Percentiles rank a stretch among this genome's conserved stretches.
These are phyloP conservation scores for Lathyrus tuberosus DNA, from an alignment of 306 rosid species.

Conservation along the genomic window DNA sequence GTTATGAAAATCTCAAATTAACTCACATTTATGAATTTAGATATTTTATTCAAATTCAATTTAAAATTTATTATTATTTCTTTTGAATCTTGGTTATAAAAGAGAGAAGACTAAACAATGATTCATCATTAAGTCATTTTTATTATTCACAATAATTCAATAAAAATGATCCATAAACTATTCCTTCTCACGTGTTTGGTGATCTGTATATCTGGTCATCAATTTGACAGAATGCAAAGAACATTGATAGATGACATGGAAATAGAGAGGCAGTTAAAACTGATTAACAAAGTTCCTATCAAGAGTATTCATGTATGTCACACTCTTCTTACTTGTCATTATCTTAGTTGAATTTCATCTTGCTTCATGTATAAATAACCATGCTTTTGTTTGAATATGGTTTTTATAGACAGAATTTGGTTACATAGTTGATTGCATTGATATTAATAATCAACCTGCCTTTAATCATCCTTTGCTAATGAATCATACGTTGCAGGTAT, in stretches of 20 bases:
- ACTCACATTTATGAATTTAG: too few species aligned
- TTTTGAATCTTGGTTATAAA: background rate
- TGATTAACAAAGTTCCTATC: background rate
- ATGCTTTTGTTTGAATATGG: background rate
- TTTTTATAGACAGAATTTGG: background rate
- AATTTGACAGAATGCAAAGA: background rate
- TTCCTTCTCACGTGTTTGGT: background rate
- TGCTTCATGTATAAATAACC: background rate
- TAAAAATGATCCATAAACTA: constrained; percentile 8
- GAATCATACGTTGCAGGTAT: background rate
- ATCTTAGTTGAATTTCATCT: background rate
- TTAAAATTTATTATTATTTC: too few species aligned
- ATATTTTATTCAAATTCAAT: too few species aligned
- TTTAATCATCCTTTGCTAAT: background rate
- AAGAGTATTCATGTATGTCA: background rate
- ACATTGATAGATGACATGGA: background rate
- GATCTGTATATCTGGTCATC: background rate
- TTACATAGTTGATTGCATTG: background rate
- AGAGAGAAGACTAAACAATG: background rate
- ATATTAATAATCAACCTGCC: background rate
- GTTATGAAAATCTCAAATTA: too few species aligned
- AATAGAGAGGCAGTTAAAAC: background rate
- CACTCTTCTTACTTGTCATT: background rate
- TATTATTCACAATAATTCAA: background rate
- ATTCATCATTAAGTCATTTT: background rate